Percentiles rank a stretch among this genome's conserved stretches.
These are phyloP conservation scores for Pilatotrama ljubarskyi DNA, from an alignment of 768 basidiomycete genomes.

Conservation along the genomic window DNA sequence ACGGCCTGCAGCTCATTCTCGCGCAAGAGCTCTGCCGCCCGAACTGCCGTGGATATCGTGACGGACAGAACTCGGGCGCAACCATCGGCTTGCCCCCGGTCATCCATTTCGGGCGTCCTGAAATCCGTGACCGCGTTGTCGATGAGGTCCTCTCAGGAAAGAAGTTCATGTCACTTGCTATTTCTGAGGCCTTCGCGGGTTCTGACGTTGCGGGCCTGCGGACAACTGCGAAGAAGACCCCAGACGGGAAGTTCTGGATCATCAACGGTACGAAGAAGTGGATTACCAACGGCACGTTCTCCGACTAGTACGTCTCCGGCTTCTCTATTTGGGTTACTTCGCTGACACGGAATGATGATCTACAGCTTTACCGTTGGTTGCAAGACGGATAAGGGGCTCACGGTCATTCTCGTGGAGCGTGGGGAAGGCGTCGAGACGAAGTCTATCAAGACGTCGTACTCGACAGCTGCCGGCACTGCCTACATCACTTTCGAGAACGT, in stretches of 20 bases:
- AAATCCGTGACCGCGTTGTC: constrained; percentile 54
- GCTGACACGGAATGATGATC: not conserved
- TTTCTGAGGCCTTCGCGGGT: constrained; percentile 87
- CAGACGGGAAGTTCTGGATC: constrained; percentile 82
- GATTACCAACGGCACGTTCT: constrained; percentile 76
- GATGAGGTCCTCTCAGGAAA: constrained; percentile 71
- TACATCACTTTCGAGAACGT: constrained; percentile 84
- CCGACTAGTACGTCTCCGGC: constrained; percentile 28
- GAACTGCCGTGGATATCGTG: constrained; percentile 76
- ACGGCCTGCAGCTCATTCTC: constrained; percentile 58
- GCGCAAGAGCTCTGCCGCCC: constrained; percentile 76
- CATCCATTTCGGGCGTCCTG: constrained; percentile 74
- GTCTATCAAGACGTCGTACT: constrained; percentile 90
- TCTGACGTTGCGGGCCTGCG: constrained; percentile 80
- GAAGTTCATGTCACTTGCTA: constrained; percentile 85
- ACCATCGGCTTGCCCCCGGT: constrained; percentile 86
- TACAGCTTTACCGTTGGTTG: constrained; percentile 29
- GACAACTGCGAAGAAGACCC: constrained; percentile 75
- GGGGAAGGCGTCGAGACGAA: constrained; percentile 82
- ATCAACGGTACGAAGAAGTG: constrained; percentile 89
- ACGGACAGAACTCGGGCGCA: constrained; percentile 73
- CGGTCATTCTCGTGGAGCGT: constrained; percentile 84
- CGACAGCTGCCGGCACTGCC: constrained; percentile 81
- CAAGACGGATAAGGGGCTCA: constrained; percentile 58
- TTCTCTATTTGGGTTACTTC: not conserved